Percentiles rank a stretch among this genome's conserved stretches.
These are phyloP conservation scores for Glutinoglossum americanum DNA, from an alignment of 495 filamentous ascomycete genomes.

Conservation along the genomic window DNA sequence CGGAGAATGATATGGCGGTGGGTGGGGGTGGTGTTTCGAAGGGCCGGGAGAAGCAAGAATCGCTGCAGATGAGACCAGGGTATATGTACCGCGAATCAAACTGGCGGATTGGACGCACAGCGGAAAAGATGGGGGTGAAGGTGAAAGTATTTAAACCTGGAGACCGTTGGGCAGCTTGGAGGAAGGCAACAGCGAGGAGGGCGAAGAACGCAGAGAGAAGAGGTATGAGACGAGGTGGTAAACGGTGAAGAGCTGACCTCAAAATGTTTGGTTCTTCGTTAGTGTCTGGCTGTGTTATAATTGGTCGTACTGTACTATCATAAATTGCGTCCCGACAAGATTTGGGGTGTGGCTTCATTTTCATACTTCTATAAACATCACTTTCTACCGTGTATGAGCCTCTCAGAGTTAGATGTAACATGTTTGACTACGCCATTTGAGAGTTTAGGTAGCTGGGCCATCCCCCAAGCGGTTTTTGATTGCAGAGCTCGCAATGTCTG, in stretches of 20 bases:
- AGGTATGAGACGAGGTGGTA: not conserved
- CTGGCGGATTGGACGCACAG: conserved; percentile 48
- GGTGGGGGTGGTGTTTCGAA: conserved; percentile 9
- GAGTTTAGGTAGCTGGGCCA: no score
- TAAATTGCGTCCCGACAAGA: not conserved
- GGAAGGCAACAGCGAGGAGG: conserved; percentile 5
- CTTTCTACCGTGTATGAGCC: no score
- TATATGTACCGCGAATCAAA: conserved; percentile 72
- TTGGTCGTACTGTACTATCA: not conserved
- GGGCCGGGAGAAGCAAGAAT: conserved; percentile 7
- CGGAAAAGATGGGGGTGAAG: conserved; percentile 3
- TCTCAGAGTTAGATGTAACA: no score
- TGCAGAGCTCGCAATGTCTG: not conserved
- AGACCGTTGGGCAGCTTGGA: conserved; percentile 4
- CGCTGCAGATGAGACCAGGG: conserved; percentile 34
- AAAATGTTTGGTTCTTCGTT: not conserved
- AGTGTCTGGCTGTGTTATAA: not conserved
- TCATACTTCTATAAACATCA: not conserved
- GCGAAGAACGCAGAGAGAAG: conserved; percentile 1
- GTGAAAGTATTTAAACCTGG: conserved; percentile 2
- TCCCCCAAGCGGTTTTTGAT: no score
- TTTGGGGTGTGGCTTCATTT: not conserved
- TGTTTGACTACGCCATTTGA: no score
- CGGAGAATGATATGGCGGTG: conserved; percentile 18
- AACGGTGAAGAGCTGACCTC: not conserved